phyloP scores from a whole-genome alignment of 2,329 filamentous ascomycete genomes.

The Penicillium sp. region DNA sequence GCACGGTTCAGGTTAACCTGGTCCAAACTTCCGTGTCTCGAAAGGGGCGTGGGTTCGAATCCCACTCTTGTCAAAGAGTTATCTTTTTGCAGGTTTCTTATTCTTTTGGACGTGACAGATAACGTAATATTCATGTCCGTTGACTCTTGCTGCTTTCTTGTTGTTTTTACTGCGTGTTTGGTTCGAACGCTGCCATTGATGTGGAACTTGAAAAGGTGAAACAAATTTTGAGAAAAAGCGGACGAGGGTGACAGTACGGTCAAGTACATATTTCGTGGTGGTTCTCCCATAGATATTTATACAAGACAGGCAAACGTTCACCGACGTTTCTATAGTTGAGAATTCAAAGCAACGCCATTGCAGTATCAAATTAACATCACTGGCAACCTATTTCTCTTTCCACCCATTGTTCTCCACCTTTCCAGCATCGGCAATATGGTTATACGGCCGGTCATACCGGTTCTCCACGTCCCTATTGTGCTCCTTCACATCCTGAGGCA shows the following conservation, averaged over 20 bases:
- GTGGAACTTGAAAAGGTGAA: no score
- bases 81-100: background rate
- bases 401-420: constrained; percentile 11
- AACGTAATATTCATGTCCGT: no score
- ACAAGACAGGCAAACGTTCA: no score
- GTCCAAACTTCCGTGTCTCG: constrained; percentile 25
- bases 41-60: constrained; percentile 27
- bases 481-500: constrained; percentile 37
- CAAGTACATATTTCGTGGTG: no score
- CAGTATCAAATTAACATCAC: background rate
- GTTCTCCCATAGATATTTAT: no score
- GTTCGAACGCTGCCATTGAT: no score
- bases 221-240: no score
- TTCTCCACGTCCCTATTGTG: constrained; percentile 39
- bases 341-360: background rate
- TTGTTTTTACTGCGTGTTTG: no score
- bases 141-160: no score
- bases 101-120: no score
- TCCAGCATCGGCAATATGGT: constrained; percentile 30
- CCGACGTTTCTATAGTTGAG: background rate
- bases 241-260: no score
- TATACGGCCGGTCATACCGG: constrained; percentile 37
- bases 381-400: background rate
- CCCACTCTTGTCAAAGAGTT: constrained; percentile 21
- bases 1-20: constrained; percentile 27